phyloP scores from a whole-genome alignment of 371 early-diverging fungal genomes.

The Mortierella sp. region DNA sequence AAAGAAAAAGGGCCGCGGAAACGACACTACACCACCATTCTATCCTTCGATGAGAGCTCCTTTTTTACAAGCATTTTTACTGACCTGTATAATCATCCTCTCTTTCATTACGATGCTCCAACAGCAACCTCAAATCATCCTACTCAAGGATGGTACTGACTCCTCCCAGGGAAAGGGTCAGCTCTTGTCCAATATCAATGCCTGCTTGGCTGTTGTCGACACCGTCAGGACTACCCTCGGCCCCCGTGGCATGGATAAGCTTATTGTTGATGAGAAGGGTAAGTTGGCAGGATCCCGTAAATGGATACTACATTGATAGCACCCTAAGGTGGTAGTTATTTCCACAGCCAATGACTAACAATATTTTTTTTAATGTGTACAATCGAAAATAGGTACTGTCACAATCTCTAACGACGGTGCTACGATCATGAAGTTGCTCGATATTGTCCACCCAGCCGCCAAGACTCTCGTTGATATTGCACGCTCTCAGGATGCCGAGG shows the following conservation, averaged over 20 bases:
- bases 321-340: background rate
- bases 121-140: slow-evolving; percentile 98
- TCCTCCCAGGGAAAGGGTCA: slow-evolving; percentile 99
- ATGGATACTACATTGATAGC: background rate
- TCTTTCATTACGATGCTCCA: background rate
- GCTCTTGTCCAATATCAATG: slow-evolving; percentile 98
- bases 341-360: background rate
- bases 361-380: background rate
- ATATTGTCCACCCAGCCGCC: slow-evolving; percentile 99
- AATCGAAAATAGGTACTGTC: slow-evolving; percentile 75
- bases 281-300: slow-evolving; percentile 14
- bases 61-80: background rate
- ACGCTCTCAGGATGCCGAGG: slow-evolving; percentile 99
- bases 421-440: slow-evolving; percentile 98
- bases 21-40: background rate
- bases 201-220: slow-evolving; percentile 96
- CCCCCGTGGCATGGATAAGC: slow-evolving; percentile 99
- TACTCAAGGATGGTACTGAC: slow-evolving; percentile 99
- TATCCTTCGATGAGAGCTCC: background rate
- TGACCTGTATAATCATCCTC: background rate
- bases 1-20: background rate
- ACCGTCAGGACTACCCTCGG: slow-evolving; percentile 98
- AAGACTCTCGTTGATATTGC: slow-evolving; percentile 98
- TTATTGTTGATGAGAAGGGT: slow-evolving; percentile 97
- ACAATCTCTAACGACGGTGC: slow-evolving; percentile 99